Evolutionary conservation across 2,329 filamentous ascomycete genomes (phyloP), one percentile per base, ranked within the genome.

Genomic region (Pseudogymnoascus verrucosus): DNA sequence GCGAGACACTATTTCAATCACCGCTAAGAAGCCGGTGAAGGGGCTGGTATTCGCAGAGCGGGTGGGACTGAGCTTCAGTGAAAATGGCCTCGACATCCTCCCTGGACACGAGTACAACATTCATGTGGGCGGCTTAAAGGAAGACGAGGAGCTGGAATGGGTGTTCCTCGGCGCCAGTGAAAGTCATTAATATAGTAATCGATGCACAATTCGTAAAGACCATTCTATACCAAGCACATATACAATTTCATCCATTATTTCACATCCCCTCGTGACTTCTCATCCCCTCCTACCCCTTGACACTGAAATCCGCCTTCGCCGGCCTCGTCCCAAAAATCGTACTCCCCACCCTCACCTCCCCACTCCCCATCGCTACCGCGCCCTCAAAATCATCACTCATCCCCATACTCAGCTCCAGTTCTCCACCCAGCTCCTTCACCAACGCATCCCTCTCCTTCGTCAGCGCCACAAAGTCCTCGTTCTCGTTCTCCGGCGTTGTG

Each of bases 341-440:
- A 72, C 91, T 98, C 1, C 95, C 95, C 7, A 99, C 86, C 64
- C 95, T 84, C 5, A 99, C 93, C 80, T 98, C 92, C 69, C 85
- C 82, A 77, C 93, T 97, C 0, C 95, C 95, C 79, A 91, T 79
- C 11, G 76, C 77, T 71, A 98, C 88, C 0, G 95, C 95, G 6
- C 88, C 89, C 78, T 96, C 93, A 75, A 93, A 99, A 76, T 99
- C 95, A 72, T 91, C 87, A 74, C 92, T 97, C 95, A 99, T 99
- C 5, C 93, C 93, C 93, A 99, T 99, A 76, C 93, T 97, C 76
- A 98, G 76, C 79, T 97, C 92, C 70, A 97, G 74, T 65, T 82
- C 81, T n/a, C 85, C 69, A 0, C 80, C 84, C 64, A 92, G 72
- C 68, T 87, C 88, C 71, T 77, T 72, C 2, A 81, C 84, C 1